Conservation (phyloP, 441 rosid species). For the Manihot esculenta region DNA sequence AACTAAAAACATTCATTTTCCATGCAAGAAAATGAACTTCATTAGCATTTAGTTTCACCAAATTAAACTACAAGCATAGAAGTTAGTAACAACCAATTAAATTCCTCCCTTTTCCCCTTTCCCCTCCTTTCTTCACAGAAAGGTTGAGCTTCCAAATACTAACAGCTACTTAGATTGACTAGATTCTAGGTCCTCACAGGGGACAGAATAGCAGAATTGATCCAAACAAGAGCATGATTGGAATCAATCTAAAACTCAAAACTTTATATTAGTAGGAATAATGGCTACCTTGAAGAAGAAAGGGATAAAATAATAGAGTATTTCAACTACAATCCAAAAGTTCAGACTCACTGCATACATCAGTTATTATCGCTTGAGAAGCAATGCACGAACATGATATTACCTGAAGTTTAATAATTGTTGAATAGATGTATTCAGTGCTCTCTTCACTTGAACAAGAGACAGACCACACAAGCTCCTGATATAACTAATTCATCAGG, state of each 20-base stretch:
- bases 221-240: conserved; percentile 7
- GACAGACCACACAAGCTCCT: conserved; percentile 83
- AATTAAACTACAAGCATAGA: too few relatives aligned
- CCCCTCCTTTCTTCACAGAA: not conserved
- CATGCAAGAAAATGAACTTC: not conserved
- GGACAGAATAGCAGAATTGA: not conserved
- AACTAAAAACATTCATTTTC: not conserved
- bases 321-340: not conserved
- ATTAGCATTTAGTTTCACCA: not conserved
- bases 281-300: not conserved
- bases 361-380: conserved; percentile 5
- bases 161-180: not conserved
- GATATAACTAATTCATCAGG: conserved; percentile 22
- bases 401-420: conserved; percentile 91
- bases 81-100: not conserved
- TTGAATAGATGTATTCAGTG: conserved; percentile 81
- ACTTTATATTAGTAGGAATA: not conserved
- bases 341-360: not conserved
- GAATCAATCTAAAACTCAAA: not conserved
- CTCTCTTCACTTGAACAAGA: conserved; percentile 89
- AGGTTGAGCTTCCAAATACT: not conserved
- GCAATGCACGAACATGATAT: conserved; percentile 16
- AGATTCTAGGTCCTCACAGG: not conserved
- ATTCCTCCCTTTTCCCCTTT: not conserved
- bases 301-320: too few relatives aligned